A percentile compares a stretch with the other conserved stretches of the same genome.
phyloP scores from a whole-genome alignment of 2,329 filamentous ascomycete species.

The Fusarium coicis region DNA sequence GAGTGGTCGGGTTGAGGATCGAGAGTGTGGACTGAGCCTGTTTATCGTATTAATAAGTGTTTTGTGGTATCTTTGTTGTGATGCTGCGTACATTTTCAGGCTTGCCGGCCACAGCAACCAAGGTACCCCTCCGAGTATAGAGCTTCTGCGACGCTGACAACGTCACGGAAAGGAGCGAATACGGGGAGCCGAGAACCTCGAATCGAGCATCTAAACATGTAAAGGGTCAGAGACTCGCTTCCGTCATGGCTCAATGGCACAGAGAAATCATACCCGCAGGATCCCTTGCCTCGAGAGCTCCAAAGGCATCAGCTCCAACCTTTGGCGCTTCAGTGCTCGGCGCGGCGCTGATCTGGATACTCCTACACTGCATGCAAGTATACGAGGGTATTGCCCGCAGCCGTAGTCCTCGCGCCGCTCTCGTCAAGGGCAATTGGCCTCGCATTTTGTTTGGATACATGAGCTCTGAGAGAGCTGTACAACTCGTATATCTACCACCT shows the following conservation, averaged over 20 bases:
- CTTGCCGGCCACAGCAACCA: conserved; percentile 90
- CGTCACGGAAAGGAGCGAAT: conserved; percentile 92
- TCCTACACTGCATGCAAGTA: conserved; percentile 66
- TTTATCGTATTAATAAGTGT: background rate
- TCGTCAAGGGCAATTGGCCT: conserved; percentile 54
- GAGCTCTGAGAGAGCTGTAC: conserved; percentile 36
- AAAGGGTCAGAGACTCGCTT: conserved; percentile 20
- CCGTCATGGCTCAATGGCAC: background rate
- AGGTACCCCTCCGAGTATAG: conserved; percentile 89
- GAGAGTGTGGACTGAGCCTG: conserved; percentile 91
- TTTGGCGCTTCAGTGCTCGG: conserved; percentile 66
- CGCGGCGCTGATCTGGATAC: conserved; percentile 71
- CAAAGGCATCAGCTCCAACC: conserved; percentile 65
- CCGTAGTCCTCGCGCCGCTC: conserved; percentile 49
- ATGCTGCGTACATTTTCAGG: conserved; percentile 77
- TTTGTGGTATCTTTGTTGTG: background rate
- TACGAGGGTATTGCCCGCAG: conserved; percentile 48
- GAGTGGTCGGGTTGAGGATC: conserved; percentile 82
- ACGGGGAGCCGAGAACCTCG: conserved; percentile 90
- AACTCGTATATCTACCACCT: conserved; percentile 26
- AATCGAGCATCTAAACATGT: conserved; percentile 85
- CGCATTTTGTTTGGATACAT: conserved; percentile 52
- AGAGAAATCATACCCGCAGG: conserved; percentile 57
- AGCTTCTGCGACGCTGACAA: conserved; percentile 93
- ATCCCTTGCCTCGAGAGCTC: conserved; percentile 59